These are phyloP conservation scores for Boletus pseudo-olivaceus DNA, from an alignment of 768 basidiomycete genomes.

Conservation along the genomic window DNA sequence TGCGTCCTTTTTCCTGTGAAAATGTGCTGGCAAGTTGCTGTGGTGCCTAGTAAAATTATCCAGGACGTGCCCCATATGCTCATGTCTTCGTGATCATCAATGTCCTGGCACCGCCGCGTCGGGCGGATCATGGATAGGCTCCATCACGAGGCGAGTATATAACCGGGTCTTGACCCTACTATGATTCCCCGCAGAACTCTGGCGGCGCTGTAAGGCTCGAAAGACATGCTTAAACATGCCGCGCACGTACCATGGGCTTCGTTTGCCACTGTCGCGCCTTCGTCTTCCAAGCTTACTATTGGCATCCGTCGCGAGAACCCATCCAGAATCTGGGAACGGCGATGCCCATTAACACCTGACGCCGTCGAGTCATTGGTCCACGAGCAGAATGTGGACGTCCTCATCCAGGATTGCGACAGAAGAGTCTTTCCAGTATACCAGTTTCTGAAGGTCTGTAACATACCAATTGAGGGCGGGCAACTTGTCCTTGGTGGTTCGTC, in stretches of 20 bases:
- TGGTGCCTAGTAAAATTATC: background rate
- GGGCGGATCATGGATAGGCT: conserved; percentile 14
- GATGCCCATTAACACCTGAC: conserved; percentile 77
- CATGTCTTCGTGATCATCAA: background rate
- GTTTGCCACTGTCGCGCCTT: conserved; percentile 16
- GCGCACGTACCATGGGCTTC: conserved; percentile 23
- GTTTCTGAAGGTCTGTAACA: conserved; percentile 55
- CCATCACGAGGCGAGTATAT: conserved; percentile 4
- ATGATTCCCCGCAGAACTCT: background rate
- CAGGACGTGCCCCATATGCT: background rate
- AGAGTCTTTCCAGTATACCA: conserved; percentile 66
- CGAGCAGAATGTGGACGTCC: conserved; percentile 56
- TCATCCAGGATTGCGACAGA: conserved; percentile 73
- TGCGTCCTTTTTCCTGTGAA: background rate
- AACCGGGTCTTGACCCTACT: background rate
- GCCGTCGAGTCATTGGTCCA: conserved; percentile 60
- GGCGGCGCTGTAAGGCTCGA: background rate
- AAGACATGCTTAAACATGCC: conserved; percentile 18
- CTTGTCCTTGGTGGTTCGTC: background rate
- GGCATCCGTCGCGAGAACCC: conserved; percentile 79
- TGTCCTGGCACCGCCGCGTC: background rate
- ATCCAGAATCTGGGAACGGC: conserved; percentile 78
- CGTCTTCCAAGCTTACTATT: conserved; percentile 37
- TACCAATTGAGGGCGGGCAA: background rate
- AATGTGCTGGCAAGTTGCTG: background rate